Base-by-base conservation (phyloP, 768 basidiomycete species). In the Amanita rimosa region DNA sequence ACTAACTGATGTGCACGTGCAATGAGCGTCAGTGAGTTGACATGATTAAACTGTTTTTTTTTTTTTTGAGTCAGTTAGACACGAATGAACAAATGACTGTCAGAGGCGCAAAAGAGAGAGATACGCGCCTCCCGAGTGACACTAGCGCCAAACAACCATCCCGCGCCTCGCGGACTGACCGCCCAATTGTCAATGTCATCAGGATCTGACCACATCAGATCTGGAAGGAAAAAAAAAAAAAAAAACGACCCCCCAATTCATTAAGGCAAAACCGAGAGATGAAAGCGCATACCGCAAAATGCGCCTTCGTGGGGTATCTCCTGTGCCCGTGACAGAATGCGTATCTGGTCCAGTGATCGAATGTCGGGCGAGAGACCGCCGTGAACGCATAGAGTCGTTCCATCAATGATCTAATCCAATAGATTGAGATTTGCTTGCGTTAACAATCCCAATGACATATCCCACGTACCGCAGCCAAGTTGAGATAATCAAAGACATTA, bases 261-360 rank as follows among this genome's bases (percentile, higher is more conserved):
- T n/a, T n/a, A n/a, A n/a, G n/a, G n/a, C n/a, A n/a, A n/a, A n/a
- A n/a, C n/a, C n/a, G n/a, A n/a, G n/a, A n/a, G n/a, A n/a, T n/a
- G n/a, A 24, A 24, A 13, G 51, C 38, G 57, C 78, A 26, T 57
- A 83, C 85, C 85, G 56, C 95, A 98, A 70, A 98, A 97, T 6
- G 94, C 86, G n/a, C 95, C 95, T 62, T 97, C 95, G 62, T 98
- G 95, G 2, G 94, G 95, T 40, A 98, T 95, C 63, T 98, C 95
- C 59, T 97, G 93, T n/a, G 91, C 89, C 48, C 95, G 74, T 3
- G 91, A 88, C 37, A 97, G 71, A 4, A 94, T 89, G 5, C 95
- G 76, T 54, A 98, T 88, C 62, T 96, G 93, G 63, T 97, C 95
- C 4, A 97, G 69, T 2, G 95, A 95, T 38, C 91, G 78, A 49